Evolutionary conservation across 129 eudicot species (phyloP).

Genomic region (Tagetes erecta): DNA sequence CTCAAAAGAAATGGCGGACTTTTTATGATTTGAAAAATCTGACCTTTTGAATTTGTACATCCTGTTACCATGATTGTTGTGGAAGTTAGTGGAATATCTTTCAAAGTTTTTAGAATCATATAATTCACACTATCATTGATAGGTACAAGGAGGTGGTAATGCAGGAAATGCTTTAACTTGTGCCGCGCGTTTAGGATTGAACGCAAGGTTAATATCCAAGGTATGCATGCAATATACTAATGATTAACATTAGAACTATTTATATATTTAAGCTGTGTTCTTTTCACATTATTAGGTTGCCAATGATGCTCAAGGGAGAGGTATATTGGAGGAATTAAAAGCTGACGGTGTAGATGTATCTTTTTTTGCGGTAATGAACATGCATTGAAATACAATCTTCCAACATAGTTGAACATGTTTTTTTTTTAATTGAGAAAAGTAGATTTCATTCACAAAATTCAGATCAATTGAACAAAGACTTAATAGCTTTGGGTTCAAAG

Average conservation of each 20-base stretch:
- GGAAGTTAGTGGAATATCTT: background rate
- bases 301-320: conserved; percentile 88
- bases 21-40: conserved; percentile 20
- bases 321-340: conserved; percentile 80
- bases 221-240: conserved; percentile 39
- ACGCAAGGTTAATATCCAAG: conserved; percentile 85
- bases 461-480: conserved; percentile 1
- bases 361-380: conserved; percentile 53
- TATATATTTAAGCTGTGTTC: background rate
- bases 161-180: conserved; percentile 94
- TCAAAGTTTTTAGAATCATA: background rate
- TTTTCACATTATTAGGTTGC: conserved; percentile 59
- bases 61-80: conserved; percentile 3
- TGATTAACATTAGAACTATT: conserved; percentile 10
- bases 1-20: conserved; percentile 10
- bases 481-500: conserved; percentile 1
- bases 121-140: conserved; percentile 2
- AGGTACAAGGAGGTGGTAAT: conserved; percentile 99
- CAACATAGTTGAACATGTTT: conserved; percentile 5
- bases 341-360: conserved; percentile 93
- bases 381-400: background rate
- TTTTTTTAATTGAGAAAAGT: background rate
- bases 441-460: background rate
- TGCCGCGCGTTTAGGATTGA: conserved; percentile 88
- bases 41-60: conserved; percentile 4